Conservation (phyloP, 176 grass and related monocot species). For the Oryza meyeriana region DNA sequence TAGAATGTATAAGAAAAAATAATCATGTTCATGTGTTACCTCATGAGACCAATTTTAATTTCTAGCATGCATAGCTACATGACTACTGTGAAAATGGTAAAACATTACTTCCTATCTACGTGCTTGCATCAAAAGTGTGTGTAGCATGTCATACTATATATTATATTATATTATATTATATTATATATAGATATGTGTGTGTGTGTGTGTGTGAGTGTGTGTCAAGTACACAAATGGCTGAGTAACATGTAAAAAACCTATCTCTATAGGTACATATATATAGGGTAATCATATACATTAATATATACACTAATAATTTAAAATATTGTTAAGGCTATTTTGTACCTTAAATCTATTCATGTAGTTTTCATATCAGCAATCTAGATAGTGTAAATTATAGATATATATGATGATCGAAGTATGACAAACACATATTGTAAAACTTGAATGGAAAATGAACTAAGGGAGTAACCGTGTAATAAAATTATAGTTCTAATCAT, state of each 20-base stretch:
- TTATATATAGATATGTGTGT: no score
- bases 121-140: not conserved
- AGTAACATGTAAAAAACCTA: not conserved
- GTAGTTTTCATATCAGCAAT: not conserved
- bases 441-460: not conserved
- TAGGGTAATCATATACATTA: not conserved
- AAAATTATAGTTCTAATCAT: not conserved
- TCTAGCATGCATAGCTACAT: not conserved
- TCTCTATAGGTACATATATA: not conserved
- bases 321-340: not conserved
- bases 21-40: not conserved
- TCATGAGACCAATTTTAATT: no score
- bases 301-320: not conserved
- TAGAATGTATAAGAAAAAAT: not conserved
- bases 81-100: not conserved
- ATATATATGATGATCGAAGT: not conserved
- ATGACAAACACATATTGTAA: not conserved
- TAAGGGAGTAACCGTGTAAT: not conserved
- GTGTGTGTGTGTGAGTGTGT: no score
- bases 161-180: no score
- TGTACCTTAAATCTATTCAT: not conserved
- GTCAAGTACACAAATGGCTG: no score
- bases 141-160: not conserved
- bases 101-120: not conserved
- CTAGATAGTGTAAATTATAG: not conserved